Base-by-base conservation (phyloP, 2,329 filamentous ascomycete genomes). In the Diaporthe caulivora region DNA sequence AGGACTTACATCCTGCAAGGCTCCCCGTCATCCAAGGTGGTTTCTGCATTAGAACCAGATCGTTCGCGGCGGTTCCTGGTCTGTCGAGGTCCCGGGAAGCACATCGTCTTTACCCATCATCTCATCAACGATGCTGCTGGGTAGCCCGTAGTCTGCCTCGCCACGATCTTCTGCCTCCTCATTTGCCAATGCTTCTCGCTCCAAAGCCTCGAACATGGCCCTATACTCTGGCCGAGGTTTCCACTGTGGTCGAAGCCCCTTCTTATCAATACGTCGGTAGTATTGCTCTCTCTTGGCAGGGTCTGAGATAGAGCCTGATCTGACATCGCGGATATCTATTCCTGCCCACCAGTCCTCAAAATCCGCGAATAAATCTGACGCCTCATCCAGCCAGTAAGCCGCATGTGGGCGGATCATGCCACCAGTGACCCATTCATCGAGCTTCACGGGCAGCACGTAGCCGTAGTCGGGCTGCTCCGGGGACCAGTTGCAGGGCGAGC, bases 381-480 rank as follows among this genome's bases (percentile, higher is more conserved):
- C 75, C 47, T 88, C 85, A 65, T 89, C 86, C 6, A 78, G 77
- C 1, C 83, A 76, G 55, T 80, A 79, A n/a, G 79, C 79, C 18
- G 81, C 79, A 4, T 85, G 55, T 1, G 76, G 77, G 49, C 87
- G 86, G 7, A 87, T 87, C 44, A 80, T 81, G 1, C 89, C 89
- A 21, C 87, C 86, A 0, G 88, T 89, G 11, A 84, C 78, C 90
- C 90, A 92, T 77, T 92, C 86, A 78, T 92, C 90, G 17, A 92
- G 78, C 82, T 92, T 92, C 72, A 90, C 86, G 3, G 90, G 90
- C 58, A 92, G 84, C 1, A 89, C 88, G 51, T 83, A 84, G n/a
- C 90, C 90, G 80, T 90, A 92, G 34, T 86, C 86, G 0, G 90
- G 90, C 78, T 92, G 90, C 58, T 88, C 85, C 49, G 73, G 53